Evolutionary conservation across 2,329 filamentous ascomycete species (phyloP).

Genomic region (Ophiostoma piceae): DNA sequence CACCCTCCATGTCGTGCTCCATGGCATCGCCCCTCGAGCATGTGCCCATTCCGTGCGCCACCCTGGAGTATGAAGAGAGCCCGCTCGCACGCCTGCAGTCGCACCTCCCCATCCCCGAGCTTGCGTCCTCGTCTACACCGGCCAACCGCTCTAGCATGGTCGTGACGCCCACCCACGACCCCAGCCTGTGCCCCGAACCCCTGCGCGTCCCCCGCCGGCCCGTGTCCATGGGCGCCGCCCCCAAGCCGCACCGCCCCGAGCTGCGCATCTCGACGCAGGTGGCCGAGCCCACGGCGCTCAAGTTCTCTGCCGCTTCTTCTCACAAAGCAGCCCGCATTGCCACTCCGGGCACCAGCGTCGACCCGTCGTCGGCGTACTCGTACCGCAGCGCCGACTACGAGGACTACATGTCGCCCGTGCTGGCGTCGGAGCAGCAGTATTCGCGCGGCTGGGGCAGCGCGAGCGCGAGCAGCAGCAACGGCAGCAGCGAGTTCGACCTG

Average conservation of each 20-base stretch:
- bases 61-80: neutral
- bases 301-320: neutral
- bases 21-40: neutral
- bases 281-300: neutral
- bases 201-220: conserved; percentile 3
- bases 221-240: conserved; percentile 13
- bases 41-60: neutral
- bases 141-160: conserved; percentile 7
- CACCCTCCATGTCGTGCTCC: neutral
- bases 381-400: conserved; percentile 16
- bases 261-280: conserved; percentile 10
- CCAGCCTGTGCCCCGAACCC: neutral
- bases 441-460: neutral
- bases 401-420: conserved; percentile 13
- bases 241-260: neutral
- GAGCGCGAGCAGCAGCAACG: neutral
- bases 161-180: neutral
- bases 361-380: neutral
- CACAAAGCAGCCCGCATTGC: neutral
- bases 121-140: neutral
- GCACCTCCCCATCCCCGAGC: neutral
- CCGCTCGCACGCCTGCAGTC: conserved; percentile 4
- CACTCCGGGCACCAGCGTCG: neutral
- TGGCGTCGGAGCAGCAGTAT: neutral
- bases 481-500: neutral